A percentile compares a stretch with the other conserved stretches of the same genome.
These are phyloP conservation scores for Umbelopsis sp. DNA, from an alignment of 192 early-diverging fungal species.

Conservation along the genomic window DNA sequence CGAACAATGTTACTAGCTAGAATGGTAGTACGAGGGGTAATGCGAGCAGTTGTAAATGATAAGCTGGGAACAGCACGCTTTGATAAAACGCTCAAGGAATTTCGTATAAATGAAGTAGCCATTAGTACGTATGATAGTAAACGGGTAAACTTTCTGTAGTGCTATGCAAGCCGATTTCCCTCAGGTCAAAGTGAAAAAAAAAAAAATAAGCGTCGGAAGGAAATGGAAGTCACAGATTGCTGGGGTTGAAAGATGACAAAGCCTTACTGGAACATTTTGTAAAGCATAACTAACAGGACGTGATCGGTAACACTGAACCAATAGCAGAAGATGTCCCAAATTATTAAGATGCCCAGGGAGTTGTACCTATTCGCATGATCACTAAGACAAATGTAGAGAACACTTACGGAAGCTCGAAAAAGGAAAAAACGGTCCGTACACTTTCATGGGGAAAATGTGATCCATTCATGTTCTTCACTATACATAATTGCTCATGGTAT, in stretches of 20 bases:
- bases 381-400: constrained; percentile 6
- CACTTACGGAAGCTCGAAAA: not conserved
- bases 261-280: not conserved
- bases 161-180: not conserved
- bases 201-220: not conserved
- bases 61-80: not conserved
- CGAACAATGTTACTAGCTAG: not conserved
- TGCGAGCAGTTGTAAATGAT: not conserved
- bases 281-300: too few species aligned
- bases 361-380: too few species aligned
- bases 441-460: too few species aligned
- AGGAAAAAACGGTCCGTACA: not conserved
- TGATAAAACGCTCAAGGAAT: not conserved
- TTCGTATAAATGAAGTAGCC: constrained; percentile 7
- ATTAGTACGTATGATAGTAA: not conserved
- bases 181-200: not conserved
- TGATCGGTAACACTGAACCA: too few species aligned
- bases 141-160: constrained; percentile 10
- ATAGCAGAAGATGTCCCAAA: too few species aligned
- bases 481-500: too few species aligned
- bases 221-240: not conserved
- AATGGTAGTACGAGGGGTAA: not conserved
- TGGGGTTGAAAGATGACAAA: not conserved
- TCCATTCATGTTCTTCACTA: too few species aligned
- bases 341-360: too few species aligned